Conservation (phyloP, 2,329 filamentous ascomycete species). For the Aspergillus sergii region DNA sequence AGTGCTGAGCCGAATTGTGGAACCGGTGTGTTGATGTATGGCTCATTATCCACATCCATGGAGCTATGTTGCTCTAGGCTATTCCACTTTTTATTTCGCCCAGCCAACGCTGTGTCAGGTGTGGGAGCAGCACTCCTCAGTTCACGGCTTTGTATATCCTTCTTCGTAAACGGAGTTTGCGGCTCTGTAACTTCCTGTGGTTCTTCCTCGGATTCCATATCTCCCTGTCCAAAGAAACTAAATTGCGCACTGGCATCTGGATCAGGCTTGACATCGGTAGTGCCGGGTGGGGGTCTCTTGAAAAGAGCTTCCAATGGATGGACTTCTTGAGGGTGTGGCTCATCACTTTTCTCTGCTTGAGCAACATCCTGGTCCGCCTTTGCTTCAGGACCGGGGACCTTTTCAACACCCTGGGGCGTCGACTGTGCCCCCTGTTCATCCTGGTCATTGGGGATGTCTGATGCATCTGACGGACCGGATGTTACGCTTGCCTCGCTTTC, state of each 20-base stretch:
- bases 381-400: slow-evolving; percentile 11
- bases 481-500: slow-evolving; percentile 29
- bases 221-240: slow-evolving; percentile 72
- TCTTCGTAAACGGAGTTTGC: slow-evolving; percentile 79
- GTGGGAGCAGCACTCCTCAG: slow-evolving; percentile 90
- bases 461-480: slow-evolving; percentile 28
- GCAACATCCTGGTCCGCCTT: slow-evolving; percentile 16
- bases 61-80: slow-evolving; percentile 19
- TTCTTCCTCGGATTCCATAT: slow-evolving; percentile 54
- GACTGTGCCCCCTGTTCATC: slow-evolving; percentile 17
- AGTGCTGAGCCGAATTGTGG: slow-evolving; percentile 20
- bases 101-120: slow-evolving; percentile 84
- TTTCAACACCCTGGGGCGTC: slow-evolving; percentile 6
- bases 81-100: slow-evolving; percentile 35
- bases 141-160: slow-evolving; percentile 68
- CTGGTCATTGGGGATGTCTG: slow-evolving; percentile 30
- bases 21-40: slow-evolving; percentile 27
- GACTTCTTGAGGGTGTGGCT: slow-evolving; percentile 47
- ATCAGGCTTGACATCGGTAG: slow-evolving; percentile 38
- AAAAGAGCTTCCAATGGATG: slow-evolving; percentile 93
- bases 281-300: slow-evolving; percentile 64
- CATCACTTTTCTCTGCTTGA: slow-evolving; percentile 10
- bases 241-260: slow-evolving; percentile 62
- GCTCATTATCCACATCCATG: slow-evolving; percentile 28
- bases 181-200: slow-evolving; percentile 53